Evolutionary conservation across 1,284 basidiomycete species (phyloP), one percentile per base, ranked within the genome.

Genomic region (Malassezia brasiliensis): DNA sequence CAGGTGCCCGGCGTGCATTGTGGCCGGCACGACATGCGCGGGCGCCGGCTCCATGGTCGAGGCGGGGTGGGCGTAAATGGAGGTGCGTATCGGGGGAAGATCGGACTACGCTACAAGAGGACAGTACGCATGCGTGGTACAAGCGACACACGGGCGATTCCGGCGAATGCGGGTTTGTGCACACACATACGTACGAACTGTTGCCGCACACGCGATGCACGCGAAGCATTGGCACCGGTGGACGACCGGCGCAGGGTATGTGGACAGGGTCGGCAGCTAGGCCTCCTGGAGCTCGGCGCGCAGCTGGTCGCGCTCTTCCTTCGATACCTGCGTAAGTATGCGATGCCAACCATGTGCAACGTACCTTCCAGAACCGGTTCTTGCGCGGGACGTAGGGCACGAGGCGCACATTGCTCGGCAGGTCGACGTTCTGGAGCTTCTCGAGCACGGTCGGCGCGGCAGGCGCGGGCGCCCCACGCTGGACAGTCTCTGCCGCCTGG

Each of bases 311-410:
- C 47, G 47, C 20, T 49, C n/a, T 3, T 28, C n/a, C 20, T 40
- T 49, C 36, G 35, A 40, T 20, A 49, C 47, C 47, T 49, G 47
- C 15, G 17, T 48, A 12, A 37, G 34, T n/a, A 17, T 17, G 8
- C 38, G 3, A 28, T 28, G 25, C 25, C 25, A 28, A 28, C 7
- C 14, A 15, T 31, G 10, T 17, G 36, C 5, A 11, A 38, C 47
- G 11, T 38, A 57, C 55, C 44, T 57, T 57, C 55, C 55, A 57
- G 50, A 39, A 57, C 20, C 45, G 42, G 38, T 28, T 31, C 55
- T 57, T 57, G 49, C 50, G 36, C 36, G 34, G 12, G 11, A 52
- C 44, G 34, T 28, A 52, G 35, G 40, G 39, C 46, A 47, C 55
- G n/a, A 57, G 35, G 34, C 55, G 55, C 38, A 57, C 20, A 19